Conservation (phyloP, 108 stramenopile genomes). For the Chaetoceros tenuissimus region DNA sequence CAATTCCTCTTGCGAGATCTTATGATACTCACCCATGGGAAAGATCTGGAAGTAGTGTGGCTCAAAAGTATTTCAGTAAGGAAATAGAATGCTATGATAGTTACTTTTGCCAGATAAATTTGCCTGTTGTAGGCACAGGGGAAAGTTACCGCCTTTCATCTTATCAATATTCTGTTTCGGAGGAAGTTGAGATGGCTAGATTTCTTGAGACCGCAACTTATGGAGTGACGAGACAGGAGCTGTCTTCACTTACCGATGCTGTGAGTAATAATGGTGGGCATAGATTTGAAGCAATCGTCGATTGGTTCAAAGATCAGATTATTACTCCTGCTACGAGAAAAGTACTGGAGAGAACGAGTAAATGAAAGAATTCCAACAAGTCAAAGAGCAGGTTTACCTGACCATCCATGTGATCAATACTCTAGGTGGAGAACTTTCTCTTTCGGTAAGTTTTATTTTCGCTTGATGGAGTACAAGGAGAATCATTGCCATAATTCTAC, state of each 20-base stretch:
- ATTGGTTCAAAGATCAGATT: slow-evolving; percentile 8
- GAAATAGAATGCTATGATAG: neutral
- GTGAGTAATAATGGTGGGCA: slow-evolving; percentile 1
- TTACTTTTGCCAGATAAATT: neutral
- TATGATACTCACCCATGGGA: slow-evolving; percentile 69
- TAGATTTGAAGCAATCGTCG: too few relatives aligned
- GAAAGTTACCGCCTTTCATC: neutral
- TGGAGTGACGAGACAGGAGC: slow-evolving; percentile 24
- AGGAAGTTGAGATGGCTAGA: slow-evolving; percentile 3
- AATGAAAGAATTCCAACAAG: too few relatives aligned
- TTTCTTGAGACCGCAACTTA: slow-evolving; percentile 55
- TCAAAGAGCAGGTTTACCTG: neutral
- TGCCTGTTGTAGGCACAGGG: neutral
- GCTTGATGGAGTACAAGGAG: too few relatives aligned
- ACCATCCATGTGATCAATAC: neutral
- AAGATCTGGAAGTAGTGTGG: slow-evolving; percentile 24
- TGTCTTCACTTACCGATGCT: neutral
- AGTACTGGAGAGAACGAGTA: slow-evolving; percentile 26
- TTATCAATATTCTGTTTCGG: neutral
- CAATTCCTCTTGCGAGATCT: slow-evolving; percentile 47
- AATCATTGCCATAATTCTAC: too few relatives aligned
- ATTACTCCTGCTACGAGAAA: slow-evolving; percentile 21
- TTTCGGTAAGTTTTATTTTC: too few relatives aligned
- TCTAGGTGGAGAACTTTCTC: too few relatives aligned
- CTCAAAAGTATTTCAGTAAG: neutral